Evolutionary conservation across 768 basidiomycete genomes (phyloP), one percentile per base, ranked within the genome.

Genomic region (Agaricus subrufescens): DNA sequence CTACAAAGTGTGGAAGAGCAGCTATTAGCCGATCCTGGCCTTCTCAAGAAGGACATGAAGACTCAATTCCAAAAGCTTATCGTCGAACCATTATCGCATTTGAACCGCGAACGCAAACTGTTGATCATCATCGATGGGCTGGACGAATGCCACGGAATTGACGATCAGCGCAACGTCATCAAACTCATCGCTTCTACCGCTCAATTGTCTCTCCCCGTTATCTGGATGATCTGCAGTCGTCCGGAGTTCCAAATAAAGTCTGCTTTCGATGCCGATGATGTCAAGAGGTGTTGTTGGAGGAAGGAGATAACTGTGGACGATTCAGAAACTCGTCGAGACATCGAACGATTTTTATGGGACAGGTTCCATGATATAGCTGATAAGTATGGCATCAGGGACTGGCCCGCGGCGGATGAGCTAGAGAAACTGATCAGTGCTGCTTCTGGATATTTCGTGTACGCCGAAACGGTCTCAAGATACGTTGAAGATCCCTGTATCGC

Each of bases 391-490:
- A 27, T 37, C n/a, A 29, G 31, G 30, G 12, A 3, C 10, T 63
- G 62, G 62, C 60, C 60, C 34, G 15, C 56, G 14, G 47, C 54
- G 30, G 46, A 49, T 3, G 54, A 37, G 6, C 25, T 58, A 27
- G 27, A 46, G 14, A 43, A 47, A 4, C 45, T 63, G n/a, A 56
- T 63, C 27, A 38, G 45, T 5, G 43, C 38, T 3, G 52, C 62
- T 1, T 61, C 58, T 8, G 58, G 59, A 2, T 60, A 58, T 30
- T 63, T 61, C 44, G 42, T 61, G 39, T 63, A 56, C 46, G 60
- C 58, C 2, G 54, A 58, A 14, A 61, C 59, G 0, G 57, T 49
- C 4, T 26, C 58, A n/a, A 52, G 52, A 27, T 63, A 52, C 29
- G 50, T 63, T 10, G 46, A 38, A 58, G 66, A 65, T 56, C 46